These are phyloP conservation scores for Ceratobasidium sp. DNA, from an alignment of 1,284 basidiomycete species.

Conservation along the genomic window DNA sequence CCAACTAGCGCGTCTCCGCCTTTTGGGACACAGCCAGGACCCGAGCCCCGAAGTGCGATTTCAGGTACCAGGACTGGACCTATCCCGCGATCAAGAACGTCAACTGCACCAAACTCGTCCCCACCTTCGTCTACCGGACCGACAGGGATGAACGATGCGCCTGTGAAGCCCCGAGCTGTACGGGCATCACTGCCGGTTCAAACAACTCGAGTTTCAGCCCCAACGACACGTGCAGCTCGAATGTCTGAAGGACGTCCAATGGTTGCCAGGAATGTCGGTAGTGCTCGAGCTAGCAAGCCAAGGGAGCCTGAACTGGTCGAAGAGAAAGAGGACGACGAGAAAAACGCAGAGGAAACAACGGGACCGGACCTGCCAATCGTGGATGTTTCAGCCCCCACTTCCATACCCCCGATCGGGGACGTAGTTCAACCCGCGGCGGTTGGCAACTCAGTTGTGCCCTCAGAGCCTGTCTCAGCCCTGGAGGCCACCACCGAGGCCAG, in stretches of 20 bases:
- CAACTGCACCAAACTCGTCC: background rate
- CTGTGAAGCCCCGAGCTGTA: background rate
- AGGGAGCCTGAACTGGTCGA: slow-evolving; percentile 15
- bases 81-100: background rate
- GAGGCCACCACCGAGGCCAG: background rate
- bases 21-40: background rate
- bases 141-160: background rate
- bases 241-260: slow-evolving; percentile 22
- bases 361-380: background rate
- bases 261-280: background rate
- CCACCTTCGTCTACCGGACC: background rate
- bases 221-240: slow-evolving; percentile 9
- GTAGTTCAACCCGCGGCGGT: background rate
- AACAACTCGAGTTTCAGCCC: background rate
- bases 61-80: background rate
- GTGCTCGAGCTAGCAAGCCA: background rate
- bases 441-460: background rate
- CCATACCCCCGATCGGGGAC: background rate
- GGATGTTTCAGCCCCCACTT: background rate
- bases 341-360: background rate
- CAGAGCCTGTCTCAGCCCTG: background rate
- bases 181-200: slow-evolving; percentile 35
- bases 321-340: slow-evolving; percentile 19
- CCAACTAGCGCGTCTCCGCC: background rate
- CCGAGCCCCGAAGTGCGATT: background rate